Evolutionary conservation across 345 rosid genomes (phyloP).

Genomic region (Corchorus olitorius): DNA sequence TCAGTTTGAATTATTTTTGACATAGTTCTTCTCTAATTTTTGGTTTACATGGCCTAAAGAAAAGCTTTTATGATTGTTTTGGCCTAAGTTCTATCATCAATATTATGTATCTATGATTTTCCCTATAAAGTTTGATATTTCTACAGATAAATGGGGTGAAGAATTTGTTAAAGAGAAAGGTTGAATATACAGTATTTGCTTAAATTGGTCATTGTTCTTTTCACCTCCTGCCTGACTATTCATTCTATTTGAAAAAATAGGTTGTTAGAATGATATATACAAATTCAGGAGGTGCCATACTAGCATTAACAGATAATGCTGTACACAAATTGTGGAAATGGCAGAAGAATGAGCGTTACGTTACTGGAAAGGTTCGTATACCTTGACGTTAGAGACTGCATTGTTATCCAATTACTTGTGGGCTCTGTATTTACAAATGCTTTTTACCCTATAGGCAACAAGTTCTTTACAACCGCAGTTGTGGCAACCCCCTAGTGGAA

Average conservation of each 20-base stretch:
- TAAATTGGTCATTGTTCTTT: background rate
- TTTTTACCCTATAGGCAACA: slow-evolving; percentile 48
- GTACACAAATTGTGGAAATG: slow-evolving; percentile 65
- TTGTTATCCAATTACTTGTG: slow-evolving; percentile 11
- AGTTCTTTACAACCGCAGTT: slow-evolving; percentile 53
- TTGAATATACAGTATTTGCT: background rate
- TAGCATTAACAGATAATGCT: slow-evolving; percentile 67
- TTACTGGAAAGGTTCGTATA: slow-evolving; percentile 51
- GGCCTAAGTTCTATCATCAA: background rate
- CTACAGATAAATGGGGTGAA: background rate
- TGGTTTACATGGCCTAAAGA: background rate
- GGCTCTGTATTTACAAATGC: slow-evolving; percentile 2
- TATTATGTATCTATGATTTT: background rate
- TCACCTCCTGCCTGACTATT: slow-evolving; percentile 1
- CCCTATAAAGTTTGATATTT: background rate
- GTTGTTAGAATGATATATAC: slow-evolving; percentile 65
- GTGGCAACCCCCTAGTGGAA: slow-evolving; percentile 69
- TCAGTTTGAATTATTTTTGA: background rate
- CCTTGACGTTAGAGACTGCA: slow-evolving; percentile 10
- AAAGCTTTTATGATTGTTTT: background rate
- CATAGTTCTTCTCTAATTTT: background rate
- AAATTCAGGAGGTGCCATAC: slow-evolving; percentile 61
- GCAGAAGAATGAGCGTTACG: slow-evolving; percentile 59
- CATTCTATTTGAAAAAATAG: slow-evolving; percentile 36
- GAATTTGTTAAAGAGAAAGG: background rate